Evolutionary conservation across 73 alveolate genomes (phyloP).

Genomic region (Urostyla sp.): DNA sequence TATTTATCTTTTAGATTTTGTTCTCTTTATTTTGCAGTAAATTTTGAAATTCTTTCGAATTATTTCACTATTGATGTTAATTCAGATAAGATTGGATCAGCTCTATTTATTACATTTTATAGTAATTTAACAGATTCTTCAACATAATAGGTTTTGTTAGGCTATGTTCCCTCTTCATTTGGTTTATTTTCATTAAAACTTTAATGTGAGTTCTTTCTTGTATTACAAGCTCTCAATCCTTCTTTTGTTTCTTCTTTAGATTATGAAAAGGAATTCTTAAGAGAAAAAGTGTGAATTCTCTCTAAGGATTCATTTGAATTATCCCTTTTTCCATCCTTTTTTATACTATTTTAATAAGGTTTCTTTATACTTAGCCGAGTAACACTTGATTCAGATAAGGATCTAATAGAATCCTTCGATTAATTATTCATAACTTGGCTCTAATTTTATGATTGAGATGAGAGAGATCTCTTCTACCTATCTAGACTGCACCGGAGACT

Average conservation of each 20-base stretch:
- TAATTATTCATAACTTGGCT: background rate
- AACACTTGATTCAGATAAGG: constrained; percentile 17
- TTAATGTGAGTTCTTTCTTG: constrained; percentile 1
- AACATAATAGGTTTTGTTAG: constrained; percentile 48
- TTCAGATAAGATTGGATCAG: constrained; percentile 51
- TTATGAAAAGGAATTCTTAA: constrained; percentile 34
- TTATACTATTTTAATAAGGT: constrained; percentile 39
- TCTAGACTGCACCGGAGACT: too few species aligned
- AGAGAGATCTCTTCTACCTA: constrained; percentile 47
- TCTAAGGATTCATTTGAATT: constrained; percentile 49
- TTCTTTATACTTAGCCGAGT: constrained; percentile 48
- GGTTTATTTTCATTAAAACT: background rate
- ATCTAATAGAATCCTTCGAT: background rate
- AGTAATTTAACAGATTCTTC: constrained; percentile 54
- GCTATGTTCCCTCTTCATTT: background rate
- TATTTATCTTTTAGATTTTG: constrained; percentile 4
- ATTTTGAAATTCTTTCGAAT: constrained; percentile 16
- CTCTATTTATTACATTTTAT: constrained; percentile 26
- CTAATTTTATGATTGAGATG: constrained; percentile 31
- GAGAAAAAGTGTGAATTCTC: constrained; percentile 54
- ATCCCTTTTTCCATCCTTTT: constrained; percentile 23
- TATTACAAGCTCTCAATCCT: background rate
- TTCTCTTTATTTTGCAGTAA: constrained; percentile 22
- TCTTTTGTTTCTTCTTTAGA: background rate
- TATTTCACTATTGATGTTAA: constrained; percentile 27